Evolutionary conservation across 2,329 filamentous ascomycete genomes (phyloP).

Genomic region (Thielaviopsis musarum): DNA sequence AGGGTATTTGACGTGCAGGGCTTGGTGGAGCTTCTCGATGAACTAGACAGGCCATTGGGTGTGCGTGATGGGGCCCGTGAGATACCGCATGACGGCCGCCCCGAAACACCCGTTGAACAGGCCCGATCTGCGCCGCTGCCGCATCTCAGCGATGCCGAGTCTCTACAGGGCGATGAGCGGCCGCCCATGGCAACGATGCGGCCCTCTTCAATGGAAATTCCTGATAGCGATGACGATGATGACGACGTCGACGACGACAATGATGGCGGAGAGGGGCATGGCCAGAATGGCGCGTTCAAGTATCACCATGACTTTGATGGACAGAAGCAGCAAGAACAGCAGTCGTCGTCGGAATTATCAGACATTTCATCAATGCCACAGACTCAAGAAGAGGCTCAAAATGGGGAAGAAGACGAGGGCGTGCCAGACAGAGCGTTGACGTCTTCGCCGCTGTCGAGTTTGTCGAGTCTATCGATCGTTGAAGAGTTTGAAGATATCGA

Average conservation of each 20-base stretch:
- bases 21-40: conserved; percentile 37
- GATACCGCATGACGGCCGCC: too few relatives aligned
- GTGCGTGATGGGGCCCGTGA: too few relatives aligned
- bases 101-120: too few relatives aligned
- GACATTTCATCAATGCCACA: too few relatives aligned
- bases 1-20: conserved; percentile 43
- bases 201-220: conserved; percentile 8
- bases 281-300: too few relatives aligned
- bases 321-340: background rate
- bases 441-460: background rate
- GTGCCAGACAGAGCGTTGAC: too few relatives aligned
- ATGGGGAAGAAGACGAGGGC: too few relatives aligned
- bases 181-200: background rate
- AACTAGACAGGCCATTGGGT: conserved; percentile 16
- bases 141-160: background rate
- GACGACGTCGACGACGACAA: background rate
- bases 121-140: too few relatives aligned
- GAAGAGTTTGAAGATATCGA: background rate
- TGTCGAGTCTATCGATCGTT: background rate
- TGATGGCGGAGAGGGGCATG: background rate
- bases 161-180: background rate
- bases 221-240: conserved; percentile 7
- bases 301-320: too few relatives aligned
- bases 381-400: too few relatives aligned
- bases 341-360: background rate